Percentiles rank a stretch among this genome's conserved stretches.
phyloP scores from a whole-genome alignment of 495 filamentous ascomycete species.

The Lasiosphaeris hirsuta region DNA sequence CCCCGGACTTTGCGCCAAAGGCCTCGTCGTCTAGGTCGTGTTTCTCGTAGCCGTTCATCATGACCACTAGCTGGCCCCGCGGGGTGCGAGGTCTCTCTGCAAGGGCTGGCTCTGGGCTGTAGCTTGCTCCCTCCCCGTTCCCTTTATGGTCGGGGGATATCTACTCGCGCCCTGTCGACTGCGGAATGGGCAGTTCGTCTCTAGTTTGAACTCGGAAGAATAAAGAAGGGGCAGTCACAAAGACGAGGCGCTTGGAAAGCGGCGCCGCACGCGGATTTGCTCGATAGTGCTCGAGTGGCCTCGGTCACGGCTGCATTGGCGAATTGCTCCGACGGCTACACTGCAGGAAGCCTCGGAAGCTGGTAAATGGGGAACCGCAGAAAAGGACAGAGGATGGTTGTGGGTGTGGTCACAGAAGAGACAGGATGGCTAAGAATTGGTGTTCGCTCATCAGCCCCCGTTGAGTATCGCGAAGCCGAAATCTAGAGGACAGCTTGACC shows the following conservation, averaged over 20 bases:
- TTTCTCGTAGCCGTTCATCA: conserved; percentile 60
- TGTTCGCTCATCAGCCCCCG: neutral
- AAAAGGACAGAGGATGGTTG: neutral
- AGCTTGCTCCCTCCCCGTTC: neutral
- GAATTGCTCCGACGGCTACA: neutral
- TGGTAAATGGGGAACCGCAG: neutral
- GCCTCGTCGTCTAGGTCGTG: conserved; percentile 70
- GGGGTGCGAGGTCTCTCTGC: neutral
- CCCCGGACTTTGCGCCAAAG: conserved; percentile 66
- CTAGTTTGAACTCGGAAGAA: neutral
- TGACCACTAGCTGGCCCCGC: conserved; percentile 14
- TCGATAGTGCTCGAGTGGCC: no score
- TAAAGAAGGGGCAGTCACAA: neutral
- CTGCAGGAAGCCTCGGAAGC: conserved; percentile 4
- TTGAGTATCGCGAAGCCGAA: conserved; percentile 4
- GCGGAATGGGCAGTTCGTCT: no score
- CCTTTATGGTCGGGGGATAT: neutral
- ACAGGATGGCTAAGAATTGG: neutral
- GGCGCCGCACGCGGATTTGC: neutral
- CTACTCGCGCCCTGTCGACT: no score
- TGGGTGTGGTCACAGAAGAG: neutral
- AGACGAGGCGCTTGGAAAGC: neutral
- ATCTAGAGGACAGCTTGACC: conserved; percentile 27
- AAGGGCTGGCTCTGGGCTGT: neutral
- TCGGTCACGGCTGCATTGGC: neutral